Evolutionary conservation across 352 stramenopile species (phyloP).

Genomic region (Halophytophthora polymorphica): DNA sequence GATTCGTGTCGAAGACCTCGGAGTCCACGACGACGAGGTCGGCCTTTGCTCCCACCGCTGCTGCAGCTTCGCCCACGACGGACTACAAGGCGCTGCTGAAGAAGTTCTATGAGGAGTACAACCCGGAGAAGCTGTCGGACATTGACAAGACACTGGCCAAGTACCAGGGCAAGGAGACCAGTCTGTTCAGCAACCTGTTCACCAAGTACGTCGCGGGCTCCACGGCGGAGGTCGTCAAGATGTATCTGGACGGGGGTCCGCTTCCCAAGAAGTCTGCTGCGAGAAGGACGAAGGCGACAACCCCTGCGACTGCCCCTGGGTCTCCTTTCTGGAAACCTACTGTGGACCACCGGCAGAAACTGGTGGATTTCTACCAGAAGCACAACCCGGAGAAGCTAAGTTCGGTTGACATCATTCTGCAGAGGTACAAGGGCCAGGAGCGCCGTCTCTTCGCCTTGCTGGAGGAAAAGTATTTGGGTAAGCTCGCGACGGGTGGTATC

Average conservation of each 20-base stretch:
- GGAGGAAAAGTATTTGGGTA: constrained; percentile 77
- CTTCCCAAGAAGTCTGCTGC: constrained; percentile 40
- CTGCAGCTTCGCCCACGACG: constrained; percentile 9
- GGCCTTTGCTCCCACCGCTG: too few species aligned
- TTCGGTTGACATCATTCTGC: constrained; percentile 84
- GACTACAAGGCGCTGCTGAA: constrained; percentile 52
- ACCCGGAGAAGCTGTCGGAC: constrained; percentile 38
- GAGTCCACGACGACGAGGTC: too few species aligned
- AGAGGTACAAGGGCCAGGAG: constrained; percentile 88
- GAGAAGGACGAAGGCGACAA: constrained; percentile 11
- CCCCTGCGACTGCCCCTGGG: constrained; percentile 6
- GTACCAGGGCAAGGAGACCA: constrained; percentile 56
- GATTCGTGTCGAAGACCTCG: too few species aligned
- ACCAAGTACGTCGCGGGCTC: constrained; percentile 54
- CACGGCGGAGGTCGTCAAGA: constrained; percentile 55
- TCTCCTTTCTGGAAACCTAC: constrained; percentile 43
- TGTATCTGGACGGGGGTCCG: constrained; percentile 51
- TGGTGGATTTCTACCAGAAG: constrained; percentile 91
- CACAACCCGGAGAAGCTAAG: constrained; percentile 89
- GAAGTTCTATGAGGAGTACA: constrained; percentile 69
- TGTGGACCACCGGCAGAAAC: constrained; percentile 52
- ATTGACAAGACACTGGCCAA: constrained; percentile 52
- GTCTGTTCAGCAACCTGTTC: constrained; percentile 60
- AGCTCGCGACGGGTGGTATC: constrained; percentile 44
- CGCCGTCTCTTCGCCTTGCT: constrained; percentile 76